Evolutionary conservation across 2,329 filamentous ascomycete species (phyloP).

Genomic region (Pleoardoris graminearum): DNA sequence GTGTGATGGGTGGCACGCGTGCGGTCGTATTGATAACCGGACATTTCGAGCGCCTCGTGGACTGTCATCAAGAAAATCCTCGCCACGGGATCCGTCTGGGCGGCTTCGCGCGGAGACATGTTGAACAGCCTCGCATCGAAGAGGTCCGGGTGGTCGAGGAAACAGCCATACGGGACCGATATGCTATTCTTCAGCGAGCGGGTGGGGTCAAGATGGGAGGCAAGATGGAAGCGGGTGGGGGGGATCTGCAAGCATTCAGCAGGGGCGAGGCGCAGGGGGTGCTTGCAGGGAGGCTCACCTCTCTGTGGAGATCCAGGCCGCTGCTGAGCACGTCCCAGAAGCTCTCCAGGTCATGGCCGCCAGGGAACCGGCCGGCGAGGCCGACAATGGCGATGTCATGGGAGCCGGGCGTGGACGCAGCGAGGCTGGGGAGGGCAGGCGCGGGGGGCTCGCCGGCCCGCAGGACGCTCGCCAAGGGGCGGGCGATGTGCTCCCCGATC

Average conservation of each 20-base stretch:
- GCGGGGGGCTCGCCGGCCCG: background rate
- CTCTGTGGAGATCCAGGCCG: background rate
- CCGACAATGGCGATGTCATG: background rate
- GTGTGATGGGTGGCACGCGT: slow-evolving; percentile 28
- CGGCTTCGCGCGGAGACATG: slow-evolving; percentile 28
- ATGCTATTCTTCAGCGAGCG: background rate
- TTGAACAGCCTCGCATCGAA: slow-evolving; percentile 31
- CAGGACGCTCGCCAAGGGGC: background rate
- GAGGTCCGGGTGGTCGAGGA: background rate
- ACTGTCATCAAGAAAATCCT: slow-evolving; percentile 20
- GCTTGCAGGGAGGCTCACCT: background rate
- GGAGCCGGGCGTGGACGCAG: background rate
- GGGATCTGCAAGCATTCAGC: background rate
- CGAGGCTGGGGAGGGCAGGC: background rate
- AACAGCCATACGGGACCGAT: background rate
- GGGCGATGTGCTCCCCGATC: background rate
- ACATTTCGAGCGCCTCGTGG: slow-evolving; percentile 27
- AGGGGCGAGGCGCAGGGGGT: background rate
- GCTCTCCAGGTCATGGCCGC: background rate
- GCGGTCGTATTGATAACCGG: slow-evolving; percentile 27
- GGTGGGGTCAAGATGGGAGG: background rate
- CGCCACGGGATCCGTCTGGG: slow-evolving; percentile 21
- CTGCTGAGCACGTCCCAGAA: background rate
- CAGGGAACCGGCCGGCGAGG: background rate
- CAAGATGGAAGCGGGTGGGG: background rate